A percentile compares a stretch with the other conserved stretches of the same genome.
Conservation (phyloP, 768 basidiomycete species). For the Rhodotorula graminis region DNA sequence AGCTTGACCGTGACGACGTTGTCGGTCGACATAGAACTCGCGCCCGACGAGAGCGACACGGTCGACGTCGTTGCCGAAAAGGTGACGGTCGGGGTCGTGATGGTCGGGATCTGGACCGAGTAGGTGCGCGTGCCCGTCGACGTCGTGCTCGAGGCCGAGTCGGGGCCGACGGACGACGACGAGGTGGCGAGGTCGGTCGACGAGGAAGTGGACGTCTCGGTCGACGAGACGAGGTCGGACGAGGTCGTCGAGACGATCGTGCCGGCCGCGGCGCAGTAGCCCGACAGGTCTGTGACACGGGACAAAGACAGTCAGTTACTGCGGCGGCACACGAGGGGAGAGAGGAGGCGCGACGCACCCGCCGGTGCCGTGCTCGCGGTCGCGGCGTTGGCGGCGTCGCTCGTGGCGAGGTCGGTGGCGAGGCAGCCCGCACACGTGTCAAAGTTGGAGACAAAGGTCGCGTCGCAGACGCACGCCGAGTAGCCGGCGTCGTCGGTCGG, state of each 20-base stretch:
- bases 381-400: constrained; percentile 6
- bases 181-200: background rate
- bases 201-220: background rate
- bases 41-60: background rate
- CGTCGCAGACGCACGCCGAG: constrained; percentile 19
- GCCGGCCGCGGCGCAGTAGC: constrained; percentile 9
- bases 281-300: constrained; percentile 16
- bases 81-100: background rate
- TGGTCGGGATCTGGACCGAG: background rate
- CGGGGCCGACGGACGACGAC: background rate
- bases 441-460: constrained; percentile 5
- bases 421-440: constrained; percentile 24
- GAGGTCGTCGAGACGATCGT: background rate
- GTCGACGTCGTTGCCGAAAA: background rate
- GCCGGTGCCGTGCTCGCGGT: background rate
- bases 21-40: background rate
- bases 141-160: background rate
- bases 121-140: background rate
- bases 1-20: background rate
- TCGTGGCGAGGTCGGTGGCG: background rate
- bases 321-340: background rate
- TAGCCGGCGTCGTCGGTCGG: background rate
- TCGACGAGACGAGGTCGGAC: background rate
- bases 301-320: background rate
- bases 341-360: constrained; percentile 9